A percentile compares a stretch with the other conserved stretches of the same genome.
These are phyloP conservation scores for Sporothrix euskadiensis DNA, from an alignment of 2,329 filamentous ascomycete species.

Conservation along the genomic window DNA sequence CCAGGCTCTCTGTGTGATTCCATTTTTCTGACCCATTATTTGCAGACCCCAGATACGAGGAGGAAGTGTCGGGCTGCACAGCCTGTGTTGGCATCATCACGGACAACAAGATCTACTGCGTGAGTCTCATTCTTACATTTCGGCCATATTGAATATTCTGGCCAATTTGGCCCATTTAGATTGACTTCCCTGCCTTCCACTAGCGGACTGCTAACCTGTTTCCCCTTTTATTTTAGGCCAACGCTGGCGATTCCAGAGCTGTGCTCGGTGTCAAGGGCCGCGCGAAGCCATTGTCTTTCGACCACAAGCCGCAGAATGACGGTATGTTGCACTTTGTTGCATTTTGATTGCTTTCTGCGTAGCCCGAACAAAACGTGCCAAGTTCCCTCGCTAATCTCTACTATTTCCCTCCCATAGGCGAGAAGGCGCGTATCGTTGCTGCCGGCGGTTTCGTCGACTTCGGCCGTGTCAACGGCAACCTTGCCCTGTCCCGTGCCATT, in stretches of 20 bases:
- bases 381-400: neutral
- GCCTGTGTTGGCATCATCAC: slow-evolving; percentile 89
- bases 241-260: slow-evolving; percentile 92
- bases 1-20: neutral
- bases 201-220: neutral
- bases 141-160: neutral
- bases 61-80: slow-evolving; percentile 97
- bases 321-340: slow-evolving; percentile 52
- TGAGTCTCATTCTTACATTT: slow-evolving; percentile 54
- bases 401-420: slow-evolving; percentile 56
- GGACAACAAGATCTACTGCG: slow-evolving; percentile 89
- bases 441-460: slow-evolving; percentile 98
- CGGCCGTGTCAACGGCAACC: slow-evolving; percentile 95
- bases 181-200: neutral
- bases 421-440: slow-evolving; percentile 93
- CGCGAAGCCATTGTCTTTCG: slow-evolving; percentile 96
- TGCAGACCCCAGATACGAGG: slow-evolving; percentile 91
- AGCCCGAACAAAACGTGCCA: slow-evolving; percentile 26
- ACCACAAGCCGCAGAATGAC: slow-evolving; percentile 99
- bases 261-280: slow-evolving; percentile 95
- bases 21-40: slow-evolving; percentile 27
- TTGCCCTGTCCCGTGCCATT: slow-evolving; percentile 93
- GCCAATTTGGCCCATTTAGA: neutral
- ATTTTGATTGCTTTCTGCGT: neutral
- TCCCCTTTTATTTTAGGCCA: slow-evolving; percentile 64